These are phyloP conservation scores for Pseudognaphalium luteoalbum DNA, from an alignment of 129 eudicot species.

Conservation along the genomic window DNA sequence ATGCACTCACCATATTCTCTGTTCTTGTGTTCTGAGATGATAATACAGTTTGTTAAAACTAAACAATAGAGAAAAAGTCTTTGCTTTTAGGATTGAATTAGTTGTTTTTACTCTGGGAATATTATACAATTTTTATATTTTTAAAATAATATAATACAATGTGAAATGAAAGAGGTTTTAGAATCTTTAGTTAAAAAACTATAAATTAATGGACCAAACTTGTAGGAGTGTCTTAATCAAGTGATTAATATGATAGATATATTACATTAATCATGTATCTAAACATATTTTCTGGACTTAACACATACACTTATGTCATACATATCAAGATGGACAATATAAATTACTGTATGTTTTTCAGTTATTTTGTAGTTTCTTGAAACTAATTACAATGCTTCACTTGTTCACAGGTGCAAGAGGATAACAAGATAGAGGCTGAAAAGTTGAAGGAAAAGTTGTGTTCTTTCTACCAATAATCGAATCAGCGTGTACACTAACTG, in stretches of 20 bases:
- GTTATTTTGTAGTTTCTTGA: not conserved
- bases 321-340: not conserved
- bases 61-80: not conserved
- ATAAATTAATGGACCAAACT: not conserved
- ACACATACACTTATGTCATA: too few relatives aligned
- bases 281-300: not conserved
- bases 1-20: too few relatives aligned
- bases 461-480: slow-evolving; percentile 20
- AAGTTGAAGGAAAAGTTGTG: slow-evolving; percentile 39
- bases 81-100: not conserved
- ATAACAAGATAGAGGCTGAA: slow-evolving; percentile 37
- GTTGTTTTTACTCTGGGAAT: not conserved
- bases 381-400: too few relatives aligned
- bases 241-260: not conserved
- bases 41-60: too few relatives aligned
- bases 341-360: too few relatives aligned
- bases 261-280: too few relatives aligned
- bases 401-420: slow-evolving; percentile 39
- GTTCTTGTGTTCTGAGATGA: too few relatives aligned
- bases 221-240: not conserved
- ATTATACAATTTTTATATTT: too few relatives aligned
- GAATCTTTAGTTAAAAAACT: not conserved
- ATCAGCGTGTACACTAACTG: not conserved
- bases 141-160: not conserved
- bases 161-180: not conserved